Evolutionary conservation across 768 basidiomycete genomes (phyloP), one percentile per base, ranked within the genome.

Genomic region (Russula emetica): DNA sequence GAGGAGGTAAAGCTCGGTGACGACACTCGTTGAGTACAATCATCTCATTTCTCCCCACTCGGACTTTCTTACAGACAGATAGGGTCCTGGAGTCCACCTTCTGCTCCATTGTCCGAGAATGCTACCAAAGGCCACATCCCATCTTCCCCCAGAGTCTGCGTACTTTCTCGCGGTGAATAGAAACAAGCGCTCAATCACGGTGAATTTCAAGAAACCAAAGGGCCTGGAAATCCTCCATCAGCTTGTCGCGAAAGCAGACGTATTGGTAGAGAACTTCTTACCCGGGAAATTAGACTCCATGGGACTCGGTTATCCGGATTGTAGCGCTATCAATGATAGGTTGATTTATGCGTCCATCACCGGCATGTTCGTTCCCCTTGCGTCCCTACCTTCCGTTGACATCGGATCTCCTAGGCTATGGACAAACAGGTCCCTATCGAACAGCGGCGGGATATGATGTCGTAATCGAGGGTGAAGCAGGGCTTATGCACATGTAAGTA

Each of bases 321-420:
- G 92, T 72, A 78, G 77, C 62, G 80, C 81, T 71, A 79, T 94
- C 56, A 98, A 97, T 69, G 85, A 87, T 5, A 75, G 80, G 28
- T 77, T 98, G 52, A 87, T 98, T 28, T 98, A 98, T 71, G 84
- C 92, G 49, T 92, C 90, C 16, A 87, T 98, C 65, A 92, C 92
- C 16, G 92, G 93, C 92, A 67, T 49, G 78, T 71, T 26, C 24
- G 22, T 26, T 32, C 16, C 10, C 11, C n/a, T 18, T 38, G 8
- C 8, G 18, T 51, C 18, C 42, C 5, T 5, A 44, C 34, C 5
- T 7, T 50, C 40, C 26, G 30, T 38, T 36, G 47, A 53, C 40
- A 20, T 32, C 50, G 51, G 20, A 9, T n/a, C 28, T 61, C 75
- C 22, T 63, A 86, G 89, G 88, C 18, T 90, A 90, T 67, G 88